A percentile compares a stretch with the other conserved stretches of the same genome.
Evolutionary conservation across 495 filamentous ascomycete species (phyloP).

Genomic region (Penicillium samsonianum): DNA sequence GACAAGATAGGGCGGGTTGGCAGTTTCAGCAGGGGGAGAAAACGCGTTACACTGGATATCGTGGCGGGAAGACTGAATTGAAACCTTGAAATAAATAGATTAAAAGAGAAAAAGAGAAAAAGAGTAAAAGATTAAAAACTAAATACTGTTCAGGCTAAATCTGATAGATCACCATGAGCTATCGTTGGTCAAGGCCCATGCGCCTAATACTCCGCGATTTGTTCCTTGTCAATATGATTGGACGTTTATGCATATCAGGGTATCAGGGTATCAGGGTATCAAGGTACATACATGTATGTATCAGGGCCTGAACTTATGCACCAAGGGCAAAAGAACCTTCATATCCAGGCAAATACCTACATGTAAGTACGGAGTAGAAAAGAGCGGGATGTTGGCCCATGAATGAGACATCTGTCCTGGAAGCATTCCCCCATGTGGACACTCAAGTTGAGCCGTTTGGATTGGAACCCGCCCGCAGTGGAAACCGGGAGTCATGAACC

Average conservation of each 20-base stretch:
- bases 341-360: too few relatives aligned
- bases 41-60: slow-evolving; percentile 15
- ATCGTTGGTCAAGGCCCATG: slow-evolving; percentile 33
- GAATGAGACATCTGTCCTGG: not conserved
- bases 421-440: too few relatives aligned
- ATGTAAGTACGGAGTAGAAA: not conserved
- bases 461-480: too few relatives aligned
- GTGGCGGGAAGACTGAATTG: slow-evolving; percentile 7
- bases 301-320: too few relatives aligned
- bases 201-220: slow-evolving; percentile 21
- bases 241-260: not conserved
- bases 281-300: too few relatives aligned
- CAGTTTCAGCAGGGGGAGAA: slow-evolving; percentile 24
- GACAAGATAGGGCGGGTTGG: slow-evolving; percentile 9
- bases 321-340: too few relatives aligned
- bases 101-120: slow-evolving; percentile 5
- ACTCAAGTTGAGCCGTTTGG: too few relatives aligned
- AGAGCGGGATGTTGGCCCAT: not conserved
- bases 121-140: not conserved
- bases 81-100: slow-evolving; percentile 3
- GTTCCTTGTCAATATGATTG: slow-evolving; percentile 1
- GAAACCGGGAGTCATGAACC: too few relatives aligned
- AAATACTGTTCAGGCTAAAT: slow-evolving; percentile 3
- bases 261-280: too few relatives aligned
- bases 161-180: slow-evolving; percentile 42